Evolutionary conservation across 2,329 filamentous ascomycete genomes (phyloP).

Genomic region (Daldinia sp.): DNA sequence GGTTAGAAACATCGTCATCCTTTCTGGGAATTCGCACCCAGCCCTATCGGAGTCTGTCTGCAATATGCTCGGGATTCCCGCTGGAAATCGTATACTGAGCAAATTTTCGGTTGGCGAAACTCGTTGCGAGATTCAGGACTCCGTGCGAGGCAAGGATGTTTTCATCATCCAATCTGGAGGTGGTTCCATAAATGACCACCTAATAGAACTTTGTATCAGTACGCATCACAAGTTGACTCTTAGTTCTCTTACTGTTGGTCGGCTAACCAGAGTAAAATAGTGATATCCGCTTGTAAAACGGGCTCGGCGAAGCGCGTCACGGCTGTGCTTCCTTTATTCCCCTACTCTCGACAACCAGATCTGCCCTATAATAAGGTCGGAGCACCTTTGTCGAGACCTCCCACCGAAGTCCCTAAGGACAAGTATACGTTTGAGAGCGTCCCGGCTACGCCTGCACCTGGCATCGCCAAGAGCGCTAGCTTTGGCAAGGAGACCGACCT

Average conservation of each 20-base stretch:
- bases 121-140: slow-evolving; percentile 94
- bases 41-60: slow-evolving; percentile 86
- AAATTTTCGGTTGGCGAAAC: slow-evolving; percentile 98
- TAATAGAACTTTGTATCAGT: slow-evolving; percentile 94
- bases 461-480: slow-evolving; percentile 70
- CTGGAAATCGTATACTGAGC: slow-evolving; percentile 80
- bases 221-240: slow-evolving; percentile 21
- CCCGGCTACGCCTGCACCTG: slow-evolving; percentile 82
- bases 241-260: not conserved
- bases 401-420: slow-evolving; percentile 58
- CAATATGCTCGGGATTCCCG: slow-evolving; percentile 86
- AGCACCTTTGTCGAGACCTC: slow-evolving; percentile 80
- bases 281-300: slow-evolving; percentile 96
- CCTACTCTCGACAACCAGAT: slow-evolving; percentile 95
- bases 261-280: slow-evolving; percentile 38
- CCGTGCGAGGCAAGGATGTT: slow-evolving; percentile 96
- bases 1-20: slow-evolving; percentile 94
- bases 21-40: slow-evolving; percentile 93
- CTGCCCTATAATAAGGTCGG: slow-evolving; percentile 96
- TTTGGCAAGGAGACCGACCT: slow-evolving; percentile 75
- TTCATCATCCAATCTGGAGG: slow-evolving; percentile 97
- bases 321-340: slow-evolving; percentile 92
- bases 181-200: slow-evolving; percentile 92
- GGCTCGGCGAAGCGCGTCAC: slow-evolving; percentile 93
- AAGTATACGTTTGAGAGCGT: slow-evolving; percentile 92